Percentiles rank a stretch among this genome's conserved stretches.
Conservation (phyloP, 352 stramenopile species). For the Globisporangium radiosum region DNA sequence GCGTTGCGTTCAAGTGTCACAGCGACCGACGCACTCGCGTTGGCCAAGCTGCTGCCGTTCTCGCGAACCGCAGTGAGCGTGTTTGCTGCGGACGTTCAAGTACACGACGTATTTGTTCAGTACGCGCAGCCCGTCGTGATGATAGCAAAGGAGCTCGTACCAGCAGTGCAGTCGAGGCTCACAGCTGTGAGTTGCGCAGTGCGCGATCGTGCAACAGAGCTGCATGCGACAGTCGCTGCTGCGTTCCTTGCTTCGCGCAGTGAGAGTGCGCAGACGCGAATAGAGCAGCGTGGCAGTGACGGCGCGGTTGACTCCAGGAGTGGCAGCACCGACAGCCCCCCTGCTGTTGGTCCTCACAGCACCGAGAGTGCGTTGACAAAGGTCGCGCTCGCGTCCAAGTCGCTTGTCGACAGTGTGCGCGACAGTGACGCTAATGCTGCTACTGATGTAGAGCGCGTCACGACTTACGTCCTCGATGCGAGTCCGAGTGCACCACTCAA, state of each 20-base stretch:
- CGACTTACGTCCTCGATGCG: no score
- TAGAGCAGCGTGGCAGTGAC: no score
- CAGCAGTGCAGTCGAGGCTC: conserved; percentile 24
- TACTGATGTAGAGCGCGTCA: no score
- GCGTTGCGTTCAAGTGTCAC: conserved; percentile 21
- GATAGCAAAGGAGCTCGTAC: conserved; percentile 16
- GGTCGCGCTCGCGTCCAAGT: conserved; percentile 30
- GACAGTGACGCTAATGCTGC: background rate
- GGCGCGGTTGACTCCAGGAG: no score
- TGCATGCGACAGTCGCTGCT: background rate
- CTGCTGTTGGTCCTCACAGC: no score
- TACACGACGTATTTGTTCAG: conserved; percentile 21
- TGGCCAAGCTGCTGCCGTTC: conserved; percentile 34
- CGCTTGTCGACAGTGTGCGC: conserved; percentile 7
- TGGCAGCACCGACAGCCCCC: no score
- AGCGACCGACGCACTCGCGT: conserved; percentile 13
- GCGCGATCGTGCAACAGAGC: background rate
- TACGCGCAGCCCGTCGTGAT: conserved; percentile 38
- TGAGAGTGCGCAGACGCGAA: no score
- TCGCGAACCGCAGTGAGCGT: conserved; percentile 12
- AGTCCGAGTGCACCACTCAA: no score
- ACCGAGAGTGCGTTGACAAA: conserved; percentile 16
- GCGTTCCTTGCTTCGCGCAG: background rate
- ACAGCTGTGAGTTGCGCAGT: conserved; percentile 9
- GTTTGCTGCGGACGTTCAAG: conserved; percentile 7